phyloP scores from a whole-genome alignment of 2,329 filamentous ascomycete species.

The Neonectria sp. region DNA sequence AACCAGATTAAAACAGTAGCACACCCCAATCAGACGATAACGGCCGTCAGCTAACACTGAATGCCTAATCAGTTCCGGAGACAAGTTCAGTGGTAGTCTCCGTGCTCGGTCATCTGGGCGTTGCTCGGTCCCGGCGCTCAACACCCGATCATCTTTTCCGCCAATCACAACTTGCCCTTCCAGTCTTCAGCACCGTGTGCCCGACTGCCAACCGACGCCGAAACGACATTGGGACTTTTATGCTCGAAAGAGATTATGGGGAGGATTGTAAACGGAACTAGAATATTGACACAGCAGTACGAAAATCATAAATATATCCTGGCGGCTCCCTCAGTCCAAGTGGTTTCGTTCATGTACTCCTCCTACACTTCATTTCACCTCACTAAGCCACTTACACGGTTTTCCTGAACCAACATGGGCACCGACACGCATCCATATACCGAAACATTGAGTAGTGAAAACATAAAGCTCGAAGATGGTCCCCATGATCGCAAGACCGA shows the following conservation, averaged over 20 bases:
- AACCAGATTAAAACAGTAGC: too few relatives aligned
- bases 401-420: conserved; percentile 1
- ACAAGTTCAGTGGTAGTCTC: background rate
- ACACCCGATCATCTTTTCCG: background rate
- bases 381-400: background rate
- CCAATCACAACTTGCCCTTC: conserved; percentile 18
- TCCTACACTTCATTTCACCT: background rate
- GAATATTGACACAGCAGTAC: background rate
- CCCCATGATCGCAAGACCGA: background rate
- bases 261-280: background rate
- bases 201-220: conserved; percentile 6
- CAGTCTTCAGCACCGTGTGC: conserved; percentile 15
- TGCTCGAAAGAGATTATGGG: background rate
- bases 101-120: conserved; percentile 6
- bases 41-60: background rate
- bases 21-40: background rate
- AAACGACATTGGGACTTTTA: background rate
- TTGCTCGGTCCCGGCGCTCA: conserved; percentile 20
- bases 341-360: background rate
- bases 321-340: background rate
- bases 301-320: conserved; percentile 10
- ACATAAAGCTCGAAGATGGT: background rate
- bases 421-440: background rate
- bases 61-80: background rate
- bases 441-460: background rate